Evolutionary conservation across 106 monocot species (phyloP), one percentile per base, ranked within the genome.

Genomic region (Dendrobium chrysotoxum): DNA sequence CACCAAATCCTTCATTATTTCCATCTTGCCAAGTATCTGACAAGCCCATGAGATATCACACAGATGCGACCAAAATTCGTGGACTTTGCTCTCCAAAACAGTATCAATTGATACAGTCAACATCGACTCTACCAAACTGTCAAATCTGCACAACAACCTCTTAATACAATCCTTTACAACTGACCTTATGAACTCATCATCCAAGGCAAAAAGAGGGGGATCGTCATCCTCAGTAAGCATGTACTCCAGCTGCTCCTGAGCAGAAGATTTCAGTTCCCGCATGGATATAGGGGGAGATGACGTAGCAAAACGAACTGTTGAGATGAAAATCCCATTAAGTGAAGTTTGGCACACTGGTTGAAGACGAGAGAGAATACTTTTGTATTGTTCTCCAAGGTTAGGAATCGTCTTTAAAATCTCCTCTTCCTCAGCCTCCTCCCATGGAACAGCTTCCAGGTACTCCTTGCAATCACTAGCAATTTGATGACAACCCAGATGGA

Each of bases 401-500:
- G 93, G 89, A 50, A 96, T 46, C 12, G 68, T 85, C 77, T 80
- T 88, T 46, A 96, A 53, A 18, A 96, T 93, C 77, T 93, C 96
- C 53, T 96, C 96, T 83, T 96, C 96, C 6, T 96, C 93, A 18
- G 85, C 83, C 78, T 96, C 96, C 35, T 96, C 96, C 96, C 96
- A 96, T 4, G 96, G 96, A 23, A 84, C 89, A 11, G 93, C 86
- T 77, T 96, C 96, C 81, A 96, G 70, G 85, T 96, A 93, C 2
- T 86, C 88, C 70, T 84, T 23, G 72, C 91, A 96, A 35, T 78
- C 85, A 64, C 25, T 57, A 15, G 91, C 82, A 28, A 93, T 79
- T 44, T 90, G 83, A 26, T 58, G 77, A 79, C 93, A 93, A 15
- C 89, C 96, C 4, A 96, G 83, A 67, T 82, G 82, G 31, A 86